Evolutionary conservation across 2,329 filamentous ascomycete species (phyloP), one percentile per base, ranked within the genome.

Genomic region (Aspergillus pseudoglaucus): DNA sequence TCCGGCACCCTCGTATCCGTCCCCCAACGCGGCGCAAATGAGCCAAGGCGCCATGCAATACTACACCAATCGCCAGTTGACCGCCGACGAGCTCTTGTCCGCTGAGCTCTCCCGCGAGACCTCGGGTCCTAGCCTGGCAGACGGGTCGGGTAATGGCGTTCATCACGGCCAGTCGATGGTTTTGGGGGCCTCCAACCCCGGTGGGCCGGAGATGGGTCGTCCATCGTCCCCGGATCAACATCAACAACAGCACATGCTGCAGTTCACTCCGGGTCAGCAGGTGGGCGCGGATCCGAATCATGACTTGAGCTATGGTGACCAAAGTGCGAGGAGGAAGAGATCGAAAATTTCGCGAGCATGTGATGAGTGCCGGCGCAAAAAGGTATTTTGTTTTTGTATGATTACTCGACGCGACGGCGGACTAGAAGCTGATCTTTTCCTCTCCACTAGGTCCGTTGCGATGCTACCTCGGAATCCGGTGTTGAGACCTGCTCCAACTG

Each of bases 281-380:
- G 68, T 70, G 10, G 68, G 67, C 30, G 66, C 71, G 45, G 71
- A 74, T 47, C 70, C 68, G 12, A 70, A 74, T 50, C 69, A 74
- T 46, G 66, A 75, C 44, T 51, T 79, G 54, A 73, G 69, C 54
- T 77, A 78, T 59, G 76, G 76, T 35, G 83, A 85, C 53, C 76
- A 76, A 49, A 82, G 82, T 9, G 80, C 83, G 12, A 84, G 85
- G 0, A 76, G 85, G 53, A 93, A 93, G 65, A 78, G 89, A 50
- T 87, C 85, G 5, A 95, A 95, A 66, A 88, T 93, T 5, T 94
- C 89, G 9, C 80, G 89, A 33, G 90, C 89, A 2, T 95, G 89
- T 60, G 89, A 95, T 62, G 88, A 94, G 63, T 95, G 89, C 63
- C 79, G 90, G 39, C 80, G 89, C 47, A 94, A 94, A 69, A 94